These are phyloP conservation scores for Sungouiozyma intestinalis DNA, from an alignment of 805 yeast species.

Conservation along the genomic window DNA sequence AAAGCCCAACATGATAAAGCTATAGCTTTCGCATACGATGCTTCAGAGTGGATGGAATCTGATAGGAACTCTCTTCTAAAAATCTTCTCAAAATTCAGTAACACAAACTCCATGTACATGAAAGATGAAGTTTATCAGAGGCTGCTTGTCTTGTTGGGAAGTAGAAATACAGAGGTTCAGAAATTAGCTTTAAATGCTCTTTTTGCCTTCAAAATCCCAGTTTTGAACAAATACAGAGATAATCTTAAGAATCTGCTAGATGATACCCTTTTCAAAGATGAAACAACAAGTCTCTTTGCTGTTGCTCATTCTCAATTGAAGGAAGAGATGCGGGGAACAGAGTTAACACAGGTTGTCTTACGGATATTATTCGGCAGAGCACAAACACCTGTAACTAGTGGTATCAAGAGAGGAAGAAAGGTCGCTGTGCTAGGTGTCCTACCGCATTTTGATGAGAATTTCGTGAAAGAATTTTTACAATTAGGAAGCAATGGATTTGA, in stretches of 20 bases:
- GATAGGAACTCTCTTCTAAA: conserved; percentile 52
- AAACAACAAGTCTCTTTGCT: conserved; percentile 50
- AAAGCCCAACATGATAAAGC: conserved; percentile 9
- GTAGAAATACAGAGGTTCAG: conserved; percentile 54
- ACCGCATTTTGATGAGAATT: conserved; percentile 43
- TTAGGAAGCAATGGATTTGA: conserved; percentile 51
- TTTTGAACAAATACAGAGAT: conserved; percentile 58
- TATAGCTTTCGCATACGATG: conserved; percentile 4
- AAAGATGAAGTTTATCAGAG: conserved; percentile 44
- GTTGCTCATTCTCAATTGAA: conserved; percentile 42
- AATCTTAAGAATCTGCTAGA: conserved; percentile 67
- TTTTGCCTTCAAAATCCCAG: conserved; percentile 49
- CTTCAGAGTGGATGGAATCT: conserved; percentile 34
- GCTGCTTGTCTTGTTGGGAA: conserved; percentile 47
- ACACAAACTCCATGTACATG: conserved; percentile 44
- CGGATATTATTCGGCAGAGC: conserved; percentile 82
- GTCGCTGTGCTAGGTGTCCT: conserved; percentile 56
- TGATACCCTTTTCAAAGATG: conserved; percentile 78
- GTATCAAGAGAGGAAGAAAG: conserved; percentile 62
- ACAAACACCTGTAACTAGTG: conserved; percentile 56
- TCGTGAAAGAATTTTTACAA: conserved; percentile 48
- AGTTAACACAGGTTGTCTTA: conserved; percentile 60
- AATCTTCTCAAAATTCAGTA: conserved; percentile 53
- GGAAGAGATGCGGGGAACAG: conserved; percentile 48
- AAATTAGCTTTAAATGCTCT: conserved; percentile 61